A percentile compares a stretch with the other conserved stretches of the same genome.
Conservation (phyloP, 108 stramenopile genomes). For the Cyclotella choctawhatcheeana region DNA sequence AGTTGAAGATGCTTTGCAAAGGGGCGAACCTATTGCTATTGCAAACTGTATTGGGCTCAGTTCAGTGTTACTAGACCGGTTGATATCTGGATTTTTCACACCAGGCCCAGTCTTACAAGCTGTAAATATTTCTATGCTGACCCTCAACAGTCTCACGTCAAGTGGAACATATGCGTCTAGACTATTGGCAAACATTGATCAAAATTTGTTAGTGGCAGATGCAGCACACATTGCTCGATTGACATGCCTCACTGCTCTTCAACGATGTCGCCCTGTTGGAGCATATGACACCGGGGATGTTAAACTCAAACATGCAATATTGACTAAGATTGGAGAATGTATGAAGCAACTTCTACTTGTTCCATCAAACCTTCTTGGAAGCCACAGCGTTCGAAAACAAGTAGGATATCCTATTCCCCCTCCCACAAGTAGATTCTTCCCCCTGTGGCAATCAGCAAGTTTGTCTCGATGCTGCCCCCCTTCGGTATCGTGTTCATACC, state of each 20-base stretch:
- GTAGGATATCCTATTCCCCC: slow-evolving; percentile 56
- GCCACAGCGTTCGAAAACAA: slow-evolving; percentile 39
- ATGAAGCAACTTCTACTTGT: slow-evolving; percentile 75
- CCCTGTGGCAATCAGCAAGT: slow-evolving; percentile 77
- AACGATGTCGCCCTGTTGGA: slow-evolving; percentile 66
- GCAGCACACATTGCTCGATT: slow-evolving; percentile 79
- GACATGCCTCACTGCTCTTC: slow-evolving; percentile 66
- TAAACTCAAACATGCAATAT: slow-evolving; percentile 65
- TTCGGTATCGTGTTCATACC: slow-evolving; percentile 54
- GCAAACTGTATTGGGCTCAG: slow-evolving; percentile 80
- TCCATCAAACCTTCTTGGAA: slow-evolving; percentile 60
- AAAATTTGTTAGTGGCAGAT: slow-evolving; percentile 72
- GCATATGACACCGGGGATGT: slow-evolving; percentile 65
- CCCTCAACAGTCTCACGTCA: slow-evolving; percentile 65
- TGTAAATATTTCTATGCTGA: slow-evolving; percentile 58
- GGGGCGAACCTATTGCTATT: slow-evolving; percentile 75
- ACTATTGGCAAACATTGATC: slow-evolving; percentile 59
- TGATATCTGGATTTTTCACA: slow-evolving; percentile 83
- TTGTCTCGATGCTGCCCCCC: slow-evolving; percentile 65
- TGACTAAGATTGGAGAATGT: slow-evolving; percentile 55
- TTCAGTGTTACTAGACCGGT: slow-evolving; percentile 77
- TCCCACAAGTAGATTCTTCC: slow-evolving; percentile 61
- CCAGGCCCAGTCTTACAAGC: slow-evolving; percentile 66
- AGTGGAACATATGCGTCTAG: slow-evolving; percentile 61
- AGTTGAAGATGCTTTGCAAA: slow-evolving; percentile 76